These are phyloP conservation scores for Camellia granthamiana DNA, from an alignment of 148 eudicot genomes.

Conservation along the genomic window DNA sequence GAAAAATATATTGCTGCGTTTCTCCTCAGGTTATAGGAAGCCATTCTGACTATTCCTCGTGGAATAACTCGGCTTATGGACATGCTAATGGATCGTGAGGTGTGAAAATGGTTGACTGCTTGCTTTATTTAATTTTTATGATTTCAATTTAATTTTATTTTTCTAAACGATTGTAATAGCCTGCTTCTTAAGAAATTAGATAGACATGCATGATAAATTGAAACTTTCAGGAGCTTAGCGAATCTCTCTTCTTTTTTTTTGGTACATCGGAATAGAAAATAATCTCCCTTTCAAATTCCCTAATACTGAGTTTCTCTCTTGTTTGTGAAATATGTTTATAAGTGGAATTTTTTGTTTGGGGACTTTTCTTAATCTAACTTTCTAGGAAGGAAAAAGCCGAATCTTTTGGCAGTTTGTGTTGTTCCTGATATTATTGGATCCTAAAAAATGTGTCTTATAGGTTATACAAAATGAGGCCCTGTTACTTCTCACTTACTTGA, in stretches of 20 bases:
- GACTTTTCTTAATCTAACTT: neutral
- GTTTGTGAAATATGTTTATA: neutral
- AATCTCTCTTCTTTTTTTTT: neutral
- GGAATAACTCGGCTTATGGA: conserved; percentile 95
- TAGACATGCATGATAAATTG: neutral
- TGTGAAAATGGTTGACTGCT: conserved; percentile 22
- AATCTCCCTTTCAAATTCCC: neutral
- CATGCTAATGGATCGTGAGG: conserved; percentile 99
- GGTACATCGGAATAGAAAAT: too few species aligned
- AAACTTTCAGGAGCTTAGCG: neutral
- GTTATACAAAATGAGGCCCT: conserved; percentile 97
- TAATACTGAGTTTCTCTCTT: neutral
- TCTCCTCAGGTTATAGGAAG: conserved; percentile 86
- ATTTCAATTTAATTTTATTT: too few species aligned
- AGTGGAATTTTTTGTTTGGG: neutral
- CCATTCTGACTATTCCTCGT: conserved; percentile 87
- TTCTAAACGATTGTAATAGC: conserved; percentile 4
- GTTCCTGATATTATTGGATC: neutral
- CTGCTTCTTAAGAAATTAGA: neutral
- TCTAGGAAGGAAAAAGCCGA: neutral
- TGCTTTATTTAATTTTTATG: neutral
- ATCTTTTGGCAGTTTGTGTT: conserved; percentile 2
- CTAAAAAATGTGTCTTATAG: conserved; percentile 40
- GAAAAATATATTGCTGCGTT: conserved; percentile 23
- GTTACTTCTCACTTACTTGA: conserved; percentile 89